Conservation (phyloP, 2,329 filamentous ascomycete species). For the Neoarthrinium moseri region DNA sequence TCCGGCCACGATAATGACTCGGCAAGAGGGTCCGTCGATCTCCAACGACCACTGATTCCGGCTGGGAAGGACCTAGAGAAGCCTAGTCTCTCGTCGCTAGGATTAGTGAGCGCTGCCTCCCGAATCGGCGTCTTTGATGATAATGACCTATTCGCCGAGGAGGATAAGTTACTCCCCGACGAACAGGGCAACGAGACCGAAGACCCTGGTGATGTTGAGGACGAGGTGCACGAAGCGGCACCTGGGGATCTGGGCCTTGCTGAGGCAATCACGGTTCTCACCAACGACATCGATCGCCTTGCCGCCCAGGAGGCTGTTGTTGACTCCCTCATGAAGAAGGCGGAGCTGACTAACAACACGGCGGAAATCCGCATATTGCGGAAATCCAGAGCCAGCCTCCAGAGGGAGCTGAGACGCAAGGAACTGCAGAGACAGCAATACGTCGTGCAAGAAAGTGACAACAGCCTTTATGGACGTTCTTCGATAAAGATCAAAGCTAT, state of each 20-base stretch:
- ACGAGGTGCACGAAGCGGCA: conserved; percentile 89
- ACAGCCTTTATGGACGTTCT: conserved; percentile 90
- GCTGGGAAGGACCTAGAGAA: conserved; percentile 56
- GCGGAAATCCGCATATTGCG: conserved; percentile 87
- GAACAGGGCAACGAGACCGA: conserved; percentile 73
- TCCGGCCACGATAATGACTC: conserved; percentile 59
- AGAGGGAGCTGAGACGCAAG: conserved; percentile 88
- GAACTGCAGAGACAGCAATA: conserved; percentile 97
- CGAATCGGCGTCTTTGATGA: conserved; percentile 91
- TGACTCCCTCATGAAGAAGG: conserved; percentile 87
- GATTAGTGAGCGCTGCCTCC: conserved; percentile 82
- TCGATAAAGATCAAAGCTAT: conserved; percentile 88
- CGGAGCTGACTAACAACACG: conserved; percentile 94
- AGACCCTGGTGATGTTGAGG: conserved; percentile 60
- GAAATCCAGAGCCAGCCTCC: conserved; percentile 91
- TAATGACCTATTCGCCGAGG: conserved; percentile 89
- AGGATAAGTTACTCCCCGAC: conserved; percentile 81
- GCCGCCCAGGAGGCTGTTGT: conserved; percentile 86
- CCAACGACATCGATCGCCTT: conserved; percentile 86
- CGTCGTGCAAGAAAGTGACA: conserved; percentile 95
- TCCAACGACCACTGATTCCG: conserved; percentile 24
- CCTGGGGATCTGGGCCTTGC: conserved; percentile 91
- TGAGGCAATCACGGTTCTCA: conserved; percentile 88
- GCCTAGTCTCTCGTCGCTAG: conserved; percentile 87
- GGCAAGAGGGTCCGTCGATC: conserved; percentile 34